phyloP scores from a whole-genome alignment of 768 basidiomycete species.

The Cystobasidium onofrii region DNA sequence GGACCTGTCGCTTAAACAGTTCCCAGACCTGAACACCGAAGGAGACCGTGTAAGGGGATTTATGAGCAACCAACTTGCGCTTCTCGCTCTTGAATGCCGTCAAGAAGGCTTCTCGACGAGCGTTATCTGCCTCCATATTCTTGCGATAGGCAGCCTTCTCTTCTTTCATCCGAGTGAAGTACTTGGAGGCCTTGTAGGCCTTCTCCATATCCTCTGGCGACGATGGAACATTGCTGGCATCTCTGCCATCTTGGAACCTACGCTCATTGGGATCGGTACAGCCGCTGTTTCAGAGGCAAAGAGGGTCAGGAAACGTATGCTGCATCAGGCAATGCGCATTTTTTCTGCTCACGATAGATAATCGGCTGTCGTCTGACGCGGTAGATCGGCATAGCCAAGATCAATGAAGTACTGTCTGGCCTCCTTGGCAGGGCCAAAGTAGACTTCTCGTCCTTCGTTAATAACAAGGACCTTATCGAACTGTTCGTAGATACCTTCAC shows the following conservation, averaged over 20 bases:
- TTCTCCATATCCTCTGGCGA: constrained; percentile 61
- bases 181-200: constrained; percentile 55
- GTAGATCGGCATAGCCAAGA: constrained; percentile 50
- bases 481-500: constrained; percentile 62
- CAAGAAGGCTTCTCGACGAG: constrained; percentile 62
- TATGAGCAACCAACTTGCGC: constrained; percentile 64
- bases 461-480: constrained; percentile 64
- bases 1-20: constrained; percentile 65
- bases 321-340: not conserved
- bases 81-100: constrained; percentile 68
- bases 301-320: not conserved
- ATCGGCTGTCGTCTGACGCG: constrained; percentile 47
- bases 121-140: constrained; percentile 53
- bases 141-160: constrained; percentile 57
- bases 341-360: constrained; percentile 43
- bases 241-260: constrained; percentile 60
- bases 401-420: constrained; percentile 66
- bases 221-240: constrained; percentile 56
- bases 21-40: constrained; percentile 66
- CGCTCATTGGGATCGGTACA: constrained; percentile 73
- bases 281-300: no score
- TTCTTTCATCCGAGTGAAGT: constrained; percentile 49
- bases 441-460: constrained; percentile 52
- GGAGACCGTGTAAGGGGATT: constrained; percentile 74
- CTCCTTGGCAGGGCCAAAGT: constrained; percentile 61